Conservation (phyloP, 805 yeast genomes). For the Candida qinlingensis region DNA sequence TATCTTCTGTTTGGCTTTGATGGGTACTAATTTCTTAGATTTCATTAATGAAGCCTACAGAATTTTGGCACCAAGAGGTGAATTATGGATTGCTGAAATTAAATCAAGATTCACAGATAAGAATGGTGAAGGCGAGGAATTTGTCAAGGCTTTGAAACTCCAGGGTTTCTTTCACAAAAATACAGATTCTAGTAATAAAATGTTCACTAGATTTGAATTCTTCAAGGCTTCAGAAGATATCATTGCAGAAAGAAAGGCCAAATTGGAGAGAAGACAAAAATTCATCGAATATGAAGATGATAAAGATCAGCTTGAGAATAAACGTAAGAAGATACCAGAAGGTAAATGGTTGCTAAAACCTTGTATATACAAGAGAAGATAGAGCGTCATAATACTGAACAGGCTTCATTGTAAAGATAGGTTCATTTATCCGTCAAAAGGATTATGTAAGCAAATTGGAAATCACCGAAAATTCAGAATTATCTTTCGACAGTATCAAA, state of each 20-base stretch:
- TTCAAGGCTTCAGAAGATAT: conserved; percentile 77
- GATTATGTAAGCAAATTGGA: not conserved
- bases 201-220: conserved; percentile 94
- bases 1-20: conserved; percentile 88
- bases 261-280: conserved; percentile 54
- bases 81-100: conserved; percentile 96
- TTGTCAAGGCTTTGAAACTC: conserved; percentile 69
- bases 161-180: conserved; percentile 83
- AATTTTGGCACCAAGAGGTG: conserved; percentile 84
- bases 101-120: conserved; percentile 82
- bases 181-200: conserved; percentile 82
- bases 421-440: too few relatives aligned
- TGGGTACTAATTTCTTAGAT: conserved; percentile 96
- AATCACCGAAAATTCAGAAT: too few relatives aligned
- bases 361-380: conserved; percentile 79
- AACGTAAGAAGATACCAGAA: conserved; percentile 54
- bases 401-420: not conserved
- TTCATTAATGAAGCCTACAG: conserved; percentile 88
- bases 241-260: conserved; percentile 54
- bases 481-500: too few relatives aligned
- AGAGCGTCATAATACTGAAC: not conserved
- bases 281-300: conserved; percentile 69
- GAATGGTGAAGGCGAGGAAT: conserved; percentile 72
- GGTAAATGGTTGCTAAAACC: conserved; percentile 92
- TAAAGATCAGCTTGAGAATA: conserved; percentile 51